These are phyloP conservation scores for Ascochyta koolunga DNA, from an alignment of 2,329 filamentous ascomycete species.

Conservation along the genomic window DNA sequence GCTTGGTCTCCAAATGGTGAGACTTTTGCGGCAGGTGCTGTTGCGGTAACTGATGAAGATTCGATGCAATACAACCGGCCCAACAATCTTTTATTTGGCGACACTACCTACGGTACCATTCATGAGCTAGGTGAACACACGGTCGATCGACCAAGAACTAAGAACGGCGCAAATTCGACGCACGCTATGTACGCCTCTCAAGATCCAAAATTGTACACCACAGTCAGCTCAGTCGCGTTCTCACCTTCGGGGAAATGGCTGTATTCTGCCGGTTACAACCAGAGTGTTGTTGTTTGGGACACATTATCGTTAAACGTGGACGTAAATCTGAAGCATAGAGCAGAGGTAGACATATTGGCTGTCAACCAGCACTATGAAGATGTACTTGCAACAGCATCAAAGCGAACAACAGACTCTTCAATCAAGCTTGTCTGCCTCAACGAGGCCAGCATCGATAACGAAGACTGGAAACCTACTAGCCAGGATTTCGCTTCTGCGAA, in stretches of 20 bases:
- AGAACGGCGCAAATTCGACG: constrained; percentile 50
- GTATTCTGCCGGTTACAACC: constrained; percentile 63
- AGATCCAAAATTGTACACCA: constrained; percentile 62
- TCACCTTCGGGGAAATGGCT: constrained; percentile 52
- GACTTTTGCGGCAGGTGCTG: constrained; percentile 62
- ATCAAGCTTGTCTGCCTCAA: constrained; percentile 41
- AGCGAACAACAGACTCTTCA: constrained; percentile 39
- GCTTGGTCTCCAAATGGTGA: constrained; percentile 63
- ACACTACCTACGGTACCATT: constrained; percentile 50
- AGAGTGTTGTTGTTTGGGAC: constrained; percentile 54
- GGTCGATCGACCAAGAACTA: constrained; percentile 49
- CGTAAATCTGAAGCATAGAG: constrained; percentile 50
- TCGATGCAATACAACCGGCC: constrained; percentile 67
- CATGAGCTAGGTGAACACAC: constrained; percentile 62
- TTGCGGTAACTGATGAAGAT: constrained; percentile 60
- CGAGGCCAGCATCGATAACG: constrained; percentile 12
- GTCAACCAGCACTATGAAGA: constrained; percentile 43
- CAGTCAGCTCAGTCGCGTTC: constrained; percentile 62
- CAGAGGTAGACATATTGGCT: constrained; percentile 59
- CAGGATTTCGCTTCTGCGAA: constrained; percentile 38
- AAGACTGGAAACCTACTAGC: constrained; percentile 14
- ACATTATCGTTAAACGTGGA: constrained; percentile 26
- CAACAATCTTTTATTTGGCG: constrained; percentile 63
- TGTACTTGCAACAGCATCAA: constrained; percentile 58
- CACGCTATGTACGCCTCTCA: constrained; percentile 56